phyloP scores from a whole-genome alignment of 2,329 filamentous ascomycete genomes.

The Calonectria leucothoes region DNA sequence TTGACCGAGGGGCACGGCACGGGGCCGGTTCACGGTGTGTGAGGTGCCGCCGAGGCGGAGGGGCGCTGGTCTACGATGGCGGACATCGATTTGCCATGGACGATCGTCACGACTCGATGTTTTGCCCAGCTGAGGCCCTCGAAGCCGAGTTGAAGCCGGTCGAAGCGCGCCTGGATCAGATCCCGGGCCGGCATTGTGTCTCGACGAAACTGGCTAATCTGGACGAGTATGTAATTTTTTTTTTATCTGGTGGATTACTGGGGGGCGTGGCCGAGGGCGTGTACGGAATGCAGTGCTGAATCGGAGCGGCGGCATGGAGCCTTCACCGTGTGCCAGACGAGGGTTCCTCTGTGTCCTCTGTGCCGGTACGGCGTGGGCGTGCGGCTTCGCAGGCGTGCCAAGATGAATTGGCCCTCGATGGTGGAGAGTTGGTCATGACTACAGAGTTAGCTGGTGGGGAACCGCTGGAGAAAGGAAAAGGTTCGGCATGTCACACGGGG shows the following conservation, averaged over 20 bases:
- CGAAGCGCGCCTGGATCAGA: conserved; percentile 2
- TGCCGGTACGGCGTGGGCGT: conserved; percentile 7
- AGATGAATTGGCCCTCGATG: not conserved
- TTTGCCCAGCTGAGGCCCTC: conserved; percentile 5
- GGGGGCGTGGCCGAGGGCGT: conserved; percentile 18
- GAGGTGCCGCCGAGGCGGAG: conserved; percentile 7
- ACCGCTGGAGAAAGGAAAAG: conserved; percentile 6
- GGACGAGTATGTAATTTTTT: conserved; percentile 9
- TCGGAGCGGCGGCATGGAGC: conserved; percentile 1
- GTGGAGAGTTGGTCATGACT: conserved; percentile 3
- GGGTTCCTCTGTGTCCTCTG: not conserved
- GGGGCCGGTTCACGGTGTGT: conserved; percentile 8
- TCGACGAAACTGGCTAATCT: not conserved
- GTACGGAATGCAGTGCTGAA: not conserved
- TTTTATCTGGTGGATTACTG: conserved; percentile 8
- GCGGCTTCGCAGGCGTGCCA: not conserved
- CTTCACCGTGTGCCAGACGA: not conserved
- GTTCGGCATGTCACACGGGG: conserved; percentile 22
- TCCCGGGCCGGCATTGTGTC: conserved; percentile 18
- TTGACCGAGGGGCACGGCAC: conserved; percentile 28
- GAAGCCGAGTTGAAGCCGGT: conserved; percentile 15
- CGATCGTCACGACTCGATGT: not conserved
- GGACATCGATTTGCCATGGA: not conserved
- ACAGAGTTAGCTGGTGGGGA: conserved; percentile 2
- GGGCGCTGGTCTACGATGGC: not conserved